Evolutionary conservation across 2,329 filamentous ascomycete genomes (phyloP).

Genomic region (Botrytis hyacinthi): DNA sequence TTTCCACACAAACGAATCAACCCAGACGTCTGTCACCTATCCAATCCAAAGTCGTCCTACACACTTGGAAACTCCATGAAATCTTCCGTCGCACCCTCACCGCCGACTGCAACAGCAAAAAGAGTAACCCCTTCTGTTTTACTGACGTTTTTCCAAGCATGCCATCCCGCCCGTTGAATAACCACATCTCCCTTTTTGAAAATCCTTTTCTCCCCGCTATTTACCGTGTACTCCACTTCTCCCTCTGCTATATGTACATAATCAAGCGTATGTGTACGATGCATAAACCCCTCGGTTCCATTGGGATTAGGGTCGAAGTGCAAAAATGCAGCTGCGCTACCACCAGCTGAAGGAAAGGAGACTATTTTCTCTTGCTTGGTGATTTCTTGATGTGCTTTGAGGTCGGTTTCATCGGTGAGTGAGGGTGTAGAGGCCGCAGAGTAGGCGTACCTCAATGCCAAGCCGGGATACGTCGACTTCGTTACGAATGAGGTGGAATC

Average conservation of each 20-base stretch:
- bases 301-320: slow-evolving; percentile 24
- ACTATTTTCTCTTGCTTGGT: neutral
- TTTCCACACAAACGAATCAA: neutral
- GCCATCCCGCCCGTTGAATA: slow-evolving; percentile 44
- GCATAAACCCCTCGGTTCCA: slow-evolving; percentile 36
- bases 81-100: slow-evolving; percentile 17
- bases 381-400: neutral
- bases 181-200: slow-evolving; percentile 42
- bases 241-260: slow-evolving; percentile 42
- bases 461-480: neutral
- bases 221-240: slow-evolving; percentile 41
- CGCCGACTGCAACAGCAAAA: slow-evolving; percentile 22
- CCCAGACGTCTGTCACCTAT: too few relatives aligned
- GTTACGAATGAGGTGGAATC: neutral
- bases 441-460: slow-evolving; percentile 23
- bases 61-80: neutral
- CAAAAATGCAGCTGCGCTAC: neutral
- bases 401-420: slow-evolving; percentile 10
- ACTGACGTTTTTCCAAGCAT: slow-evolving; percentile 41
- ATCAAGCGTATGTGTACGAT: slow-evolving; percentile 44
- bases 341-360: slow-evolving; percentile 22
- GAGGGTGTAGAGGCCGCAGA: slow-evolving; percentile 22
- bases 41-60: neutral
- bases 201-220: slow-evolving; percentile 42
- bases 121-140: slow-evolving; percentile 24